Base-by-base conservation (phyloP, 2,329 filamentous ascomycete genomes). In the Capronia coronata region DNA sequence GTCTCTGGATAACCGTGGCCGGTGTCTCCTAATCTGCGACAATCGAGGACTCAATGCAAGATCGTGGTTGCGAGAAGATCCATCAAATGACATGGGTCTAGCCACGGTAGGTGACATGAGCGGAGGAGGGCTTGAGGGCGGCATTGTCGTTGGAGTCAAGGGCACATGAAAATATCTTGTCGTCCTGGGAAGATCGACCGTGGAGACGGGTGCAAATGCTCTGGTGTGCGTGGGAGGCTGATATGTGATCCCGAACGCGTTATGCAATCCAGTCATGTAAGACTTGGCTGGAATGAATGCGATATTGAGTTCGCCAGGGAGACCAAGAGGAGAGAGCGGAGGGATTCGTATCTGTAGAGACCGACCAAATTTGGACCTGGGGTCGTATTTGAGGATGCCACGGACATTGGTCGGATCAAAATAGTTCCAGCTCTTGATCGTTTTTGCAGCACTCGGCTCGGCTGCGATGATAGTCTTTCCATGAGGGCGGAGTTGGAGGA, bases 181-280 rank as follows among this genome's bases (percentile, higher is more conserved):
- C 2, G 39, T 52, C 22, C 47, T 55, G 2, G 58, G 58, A 21
- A 60, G 47, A 50, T 60, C 57, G 3, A 61, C 49, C 2, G 52
- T 59, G 10, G 54, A 34, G 1, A 59, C 52, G 4, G 55, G 46
- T 11, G 57, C 57, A 6, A 59, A 35, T 6, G 54, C 42, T 30
- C 55, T 55, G 22, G 48, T 57, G 35, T 47, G 48, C 9, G 61
- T 61, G 4, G 83, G 79, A 16, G 83, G 76, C 14, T 77, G 76
- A 62, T 87, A 88, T 1, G 84, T 88, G 58, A 88, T 84, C 11
- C 80, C 83, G 55, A 87, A 75, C 9, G 82, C 83, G 49, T 79
- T 78, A 61, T 86, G 82, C 0, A 84, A 61, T 2, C 77, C 76
- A 6, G 76, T 78, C 2, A 82, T 59, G 59, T 86, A 81, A 41